Evolutionary conservation across 257 asterid genomes (phyloP).

Genomic region (Verbascum thapsus): DNA sequence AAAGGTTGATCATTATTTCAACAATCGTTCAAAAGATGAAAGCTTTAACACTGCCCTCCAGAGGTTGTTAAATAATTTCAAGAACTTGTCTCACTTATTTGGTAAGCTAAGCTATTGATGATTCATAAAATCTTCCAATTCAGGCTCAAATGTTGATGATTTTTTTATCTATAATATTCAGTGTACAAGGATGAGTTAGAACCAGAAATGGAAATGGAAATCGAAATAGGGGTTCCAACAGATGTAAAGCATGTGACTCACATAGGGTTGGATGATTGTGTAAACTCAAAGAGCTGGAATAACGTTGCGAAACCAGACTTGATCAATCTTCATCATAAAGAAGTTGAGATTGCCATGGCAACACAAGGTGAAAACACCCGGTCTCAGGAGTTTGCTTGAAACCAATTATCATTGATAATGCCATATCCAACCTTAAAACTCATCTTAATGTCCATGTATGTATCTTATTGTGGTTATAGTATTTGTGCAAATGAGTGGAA

Average conservation of each 20-base stretch:
- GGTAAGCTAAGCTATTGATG: conserved; percentile 43
- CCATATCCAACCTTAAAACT: conserved; percentile 2
- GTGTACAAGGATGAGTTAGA: conserved; percentile 62
- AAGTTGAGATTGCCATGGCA: conserved; percentile 31
- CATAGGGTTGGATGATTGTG: conserved; percentile 65
- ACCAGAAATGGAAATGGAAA: conserved; percentile 51
- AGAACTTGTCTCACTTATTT: conserved; percentile 58
- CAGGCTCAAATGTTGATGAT: neutral
- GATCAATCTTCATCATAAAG: conserved; percentile 32
- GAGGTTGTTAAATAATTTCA: conserved; percentile 57
- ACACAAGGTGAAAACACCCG: conserved; percentile 29
- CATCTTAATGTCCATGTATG: neutral
- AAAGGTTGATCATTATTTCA: conserved; percentile 39
- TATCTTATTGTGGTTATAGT: conserved; percentile 14
- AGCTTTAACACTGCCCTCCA: conserved; percentile 49
- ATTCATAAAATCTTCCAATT: neutral
- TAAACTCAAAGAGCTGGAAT: conserved; percentile 50
- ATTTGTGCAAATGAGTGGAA: conserved; percentile 20
- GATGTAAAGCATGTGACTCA: conserved; percentile 80
- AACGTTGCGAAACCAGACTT: conserved; percentile 33
- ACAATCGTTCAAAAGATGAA: conserved; percentile 42
- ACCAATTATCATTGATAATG: conserved; percentile 18
- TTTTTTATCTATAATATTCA: conserved; percentile 25
- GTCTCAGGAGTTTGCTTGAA: conserved; percentile 21
- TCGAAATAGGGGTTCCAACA: conserved; percentile 70